Base-by-base conservation (phyloP, 495 filamentous ascomycete species). In the Talaromyces stipitatus region DNA sequence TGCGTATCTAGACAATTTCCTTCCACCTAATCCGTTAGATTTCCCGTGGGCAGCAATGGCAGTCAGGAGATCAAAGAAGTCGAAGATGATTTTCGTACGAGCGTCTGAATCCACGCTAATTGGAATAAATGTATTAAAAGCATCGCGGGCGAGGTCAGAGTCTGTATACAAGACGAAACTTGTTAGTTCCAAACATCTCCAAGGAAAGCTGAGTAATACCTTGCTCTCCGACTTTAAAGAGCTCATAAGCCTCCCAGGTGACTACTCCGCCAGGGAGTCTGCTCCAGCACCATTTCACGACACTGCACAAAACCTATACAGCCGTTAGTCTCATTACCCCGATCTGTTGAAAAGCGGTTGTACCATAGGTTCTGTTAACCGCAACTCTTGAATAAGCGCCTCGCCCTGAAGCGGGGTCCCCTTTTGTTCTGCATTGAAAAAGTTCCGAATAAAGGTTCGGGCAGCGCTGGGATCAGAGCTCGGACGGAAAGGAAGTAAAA, bases 261-360 rank as follows among this genome's bases (percentile, higher is more conserved):
- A 98, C 92, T 11, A 98, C 85, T 63, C 94, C 94, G 50, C 92
- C 91, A 33, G 87, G 83, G 33, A 98, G 76, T 78, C 94, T 82
- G 70, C 90, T 91, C 94, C 94, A 98, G 69, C 94, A 97, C 94
- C 94, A 98, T 78, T 97, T 98, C 61, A 97, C 74, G 28, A 97
- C 90, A 65, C 91, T 92, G 61, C 89, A 91, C 46, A 98, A 78
- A 55, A 96, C 92, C 91, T 96, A 63, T 32, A 48, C 28, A 33
- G 55, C 54, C 4, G 27, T 58, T 30, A 58, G 56, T 20, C 30
- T 23, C 14, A 9, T 12, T 3, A 22, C 48, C 26, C 11, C 51
- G 1, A 26, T 20, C 46, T 53, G 11, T 32, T 48, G 14, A 28
- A 8, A 33, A 55, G 18, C 12, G 36, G 14, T 62, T 67, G 63